Percentiles rank a stretch among this genome's conserved stretches.
Conservation (phyloP, 331 rosid genomes). For the Quercus phellos region DNA sequence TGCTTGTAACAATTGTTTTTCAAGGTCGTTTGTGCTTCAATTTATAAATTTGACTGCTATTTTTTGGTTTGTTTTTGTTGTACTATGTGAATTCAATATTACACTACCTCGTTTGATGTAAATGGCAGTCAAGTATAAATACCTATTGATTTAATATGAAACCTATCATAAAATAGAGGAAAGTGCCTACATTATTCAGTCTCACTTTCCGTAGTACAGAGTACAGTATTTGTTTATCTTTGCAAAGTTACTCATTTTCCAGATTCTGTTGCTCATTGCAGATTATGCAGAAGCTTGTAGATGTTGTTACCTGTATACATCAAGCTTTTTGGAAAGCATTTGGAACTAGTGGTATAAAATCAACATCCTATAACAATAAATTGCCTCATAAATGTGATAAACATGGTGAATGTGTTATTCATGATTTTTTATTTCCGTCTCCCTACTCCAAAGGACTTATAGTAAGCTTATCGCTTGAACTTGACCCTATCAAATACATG, state of each 20-base stretch:
- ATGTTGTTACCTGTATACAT: constrained; percentile 51
- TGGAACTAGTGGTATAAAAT: constrained; percentile 53
- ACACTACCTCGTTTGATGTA: background rate
- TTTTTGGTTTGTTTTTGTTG: background rate
- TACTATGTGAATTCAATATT: constrained; percentile 7
- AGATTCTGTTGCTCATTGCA: constrained; percentile 42
- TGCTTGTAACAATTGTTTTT: background rate
- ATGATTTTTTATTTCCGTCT: background rate
- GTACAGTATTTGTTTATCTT: background rate
- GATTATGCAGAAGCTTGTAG: constrained; percentile 88
- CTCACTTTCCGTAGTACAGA: background rate
- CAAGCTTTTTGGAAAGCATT: constrained; percentile 63
- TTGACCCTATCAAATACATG: background rate
- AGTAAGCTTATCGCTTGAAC: constrained; percentile 11
- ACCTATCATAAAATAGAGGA: background rate
- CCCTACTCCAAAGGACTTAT: background rate
- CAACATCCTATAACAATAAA: constrained; percentile 16
- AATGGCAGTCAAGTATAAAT: background rate
- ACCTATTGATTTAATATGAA: background rate
- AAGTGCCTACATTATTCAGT: background rate
- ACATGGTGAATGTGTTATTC: constrained; percentile 4
- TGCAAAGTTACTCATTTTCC: background rate
- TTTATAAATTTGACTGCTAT: background rate
- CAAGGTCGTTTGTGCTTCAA: background rate
- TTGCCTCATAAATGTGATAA: constrained; percentile 3